Evolutionary conservation across 139 green algal genomes (phyloP).

Genomic region (Eudorina sp.): DNA sequence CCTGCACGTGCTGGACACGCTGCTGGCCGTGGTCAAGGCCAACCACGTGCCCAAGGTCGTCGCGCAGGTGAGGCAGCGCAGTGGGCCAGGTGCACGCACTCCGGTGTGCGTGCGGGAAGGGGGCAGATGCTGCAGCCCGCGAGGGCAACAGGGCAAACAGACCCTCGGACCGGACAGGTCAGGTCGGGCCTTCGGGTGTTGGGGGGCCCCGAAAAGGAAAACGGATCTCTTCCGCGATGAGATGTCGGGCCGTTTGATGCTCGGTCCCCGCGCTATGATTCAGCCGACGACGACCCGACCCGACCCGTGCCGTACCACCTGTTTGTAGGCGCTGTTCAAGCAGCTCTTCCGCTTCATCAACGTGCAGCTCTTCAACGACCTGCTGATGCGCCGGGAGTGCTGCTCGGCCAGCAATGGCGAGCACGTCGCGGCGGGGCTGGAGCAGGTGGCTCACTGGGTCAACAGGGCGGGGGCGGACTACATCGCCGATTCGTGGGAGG

Average conservation of each 20-base stretch:
- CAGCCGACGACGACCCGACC: no score
- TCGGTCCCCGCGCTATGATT: no score
- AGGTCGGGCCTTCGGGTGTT: no score
- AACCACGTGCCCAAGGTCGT: conserved; percentile 93
- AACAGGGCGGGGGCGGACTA: conserved; percentile 77
- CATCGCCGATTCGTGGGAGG: conserved; percentile 91
- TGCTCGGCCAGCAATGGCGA: conserved; percentile 99
- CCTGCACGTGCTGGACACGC: conserved; percentile 83
- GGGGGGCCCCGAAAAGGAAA: no score
- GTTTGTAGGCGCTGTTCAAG: conserved; percentile 59
- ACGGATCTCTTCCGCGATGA: no score
- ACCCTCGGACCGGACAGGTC: no score
- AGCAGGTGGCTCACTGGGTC: conserved; percentile 90
- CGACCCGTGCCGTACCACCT: no score
- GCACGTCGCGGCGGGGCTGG: conserved; percentile 81
- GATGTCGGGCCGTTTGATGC: no score
- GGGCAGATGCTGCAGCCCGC: no score
- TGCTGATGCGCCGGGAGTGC: conserved; percentile 98
- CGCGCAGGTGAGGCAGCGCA: conserved; percentile 77
- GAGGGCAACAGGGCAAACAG: no score
- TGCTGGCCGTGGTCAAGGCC: conserved; percentile 84
- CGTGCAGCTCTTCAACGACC: conserved; percentile 99
- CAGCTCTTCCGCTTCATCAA: conserved; percentile 93
- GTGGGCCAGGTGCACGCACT: no score
- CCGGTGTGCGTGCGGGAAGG: no score